phyloP scores from a whole-genome alignment of 1,139 yeast species.

The Debaryomyces coudertii region DNA sequence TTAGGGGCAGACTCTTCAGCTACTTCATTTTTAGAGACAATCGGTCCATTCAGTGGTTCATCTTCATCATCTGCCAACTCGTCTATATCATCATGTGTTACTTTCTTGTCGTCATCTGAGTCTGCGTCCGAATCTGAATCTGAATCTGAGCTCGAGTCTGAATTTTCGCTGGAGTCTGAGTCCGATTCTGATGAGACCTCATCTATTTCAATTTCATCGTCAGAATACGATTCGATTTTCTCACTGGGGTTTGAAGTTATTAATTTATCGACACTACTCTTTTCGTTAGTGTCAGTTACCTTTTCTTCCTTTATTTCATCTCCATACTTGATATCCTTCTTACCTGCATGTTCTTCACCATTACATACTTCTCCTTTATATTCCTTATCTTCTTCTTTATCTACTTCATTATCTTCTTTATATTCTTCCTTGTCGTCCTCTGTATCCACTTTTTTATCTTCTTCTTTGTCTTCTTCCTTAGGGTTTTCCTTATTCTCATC shows the following conservation, averaged over 20 bases:
- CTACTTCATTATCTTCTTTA: conserved; percentile 7
- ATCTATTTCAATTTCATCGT: conserved; percentile 32
- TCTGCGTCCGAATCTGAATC: conserved; percentile 25
- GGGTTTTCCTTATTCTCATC: background rate
- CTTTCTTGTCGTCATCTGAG: conserved; percentile 21
- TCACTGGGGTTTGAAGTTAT: conserved; percentile 37
- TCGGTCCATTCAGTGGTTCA: conserved; percentile 56
- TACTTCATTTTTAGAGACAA: conserved; percentile 76
- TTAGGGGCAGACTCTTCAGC: conserved; percentile 67
- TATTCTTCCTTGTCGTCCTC: conserved; percentile 13
- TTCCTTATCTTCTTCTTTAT: conserved; percentile 1
- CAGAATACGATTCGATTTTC: conserved; percentile 25
- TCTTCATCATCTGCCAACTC: conserved; percentile 39
- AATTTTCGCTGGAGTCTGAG: conserved; percentile 17
- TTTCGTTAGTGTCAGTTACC: background rate
- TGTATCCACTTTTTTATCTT: background rate
- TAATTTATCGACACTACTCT: conserved; percentile 23
- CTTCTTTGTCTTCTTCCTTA: background rate
- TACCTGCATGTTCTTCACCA: conserved; percentile 3
- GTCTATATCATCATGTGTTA: conserved; percentile 23
- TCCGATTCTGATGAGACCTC: conserved; percentile 17
- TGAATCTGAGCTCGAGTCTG: conserved; percentile 15
- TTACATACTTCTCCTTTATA: conserved; percentile 8
- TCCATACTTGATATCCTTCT: background rate
- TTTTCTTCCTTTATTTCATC: background rate